Percentiles rank a stretch among this genome's conserved stretches.
Evolutionary conservation across 805 yeast genomes (phyloP).

Genomic region (Zygoascus flipseniorum): DNA sequence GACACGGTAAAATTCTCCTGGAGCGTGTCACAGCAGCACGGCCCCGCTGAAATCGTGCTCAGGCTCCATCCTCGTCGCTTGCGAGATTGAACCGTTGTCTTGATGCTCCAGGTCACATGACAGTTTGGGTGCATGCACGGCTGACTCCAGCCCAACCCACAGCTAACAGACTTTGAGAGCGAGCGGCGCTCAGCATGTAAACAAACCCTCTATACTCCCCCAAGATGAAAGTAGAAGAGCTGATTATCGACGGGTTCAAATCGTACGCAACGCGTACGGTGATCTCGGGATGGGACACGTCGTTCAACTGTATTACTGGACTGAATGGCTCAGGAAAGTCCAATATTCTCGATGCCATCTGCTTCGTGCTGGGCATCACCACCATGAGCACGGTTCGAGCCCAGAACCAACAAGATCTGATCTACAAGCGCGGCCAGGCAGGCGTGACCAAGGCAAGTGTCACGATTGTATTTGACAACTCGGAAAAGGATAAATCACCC

Average conservation of each 20-base stretch:
- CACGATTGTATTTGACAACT: constrained; percentile 87
- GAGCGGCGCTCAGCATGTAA: no score
- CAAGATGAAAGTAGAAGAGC: constrained; percentile 84
- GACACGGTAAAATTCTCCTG: no score
- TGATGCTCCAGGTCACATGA: no score
- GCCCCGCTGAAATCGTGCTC: no score
- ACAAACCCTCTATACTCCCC: no score
- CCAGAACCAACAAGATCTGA: constrained; percentile 82
- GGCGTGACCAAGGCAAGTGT: constrained; percentile 97
- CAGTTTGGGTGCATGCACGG: no score
- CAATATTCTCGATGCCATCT: constrained; percentile 90
- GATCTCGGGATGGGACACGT: constrained; percentile 90
- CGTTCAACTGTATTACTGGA: constrained; percentile 96
- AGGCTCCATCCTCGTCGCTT: no score
- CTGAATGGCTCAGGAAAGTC: constrained; percentile 97
- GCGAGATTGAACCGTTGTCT: no score
- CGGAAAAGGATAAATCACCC: constrained; percentile 69
- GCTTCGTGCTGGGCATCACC: constrained; percentile 95
- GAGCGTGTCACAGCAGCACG: no score
- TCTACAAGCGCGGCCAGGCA: constrained; percentile 95
- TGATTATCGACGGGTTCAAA: constrained; percentile 95
- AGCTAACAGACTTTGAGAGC: no score
- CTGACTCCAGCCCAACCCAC: no score
- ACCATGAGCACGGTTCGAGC: constrained; percentile 95
- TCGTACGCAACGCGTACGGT: constrained; percentile 96